These are phyloP conservation scores for Musa troglodytarum DNA, from an alignment of 176 grass and related monocot genomes.

Conservation along the genomic window DNA sequence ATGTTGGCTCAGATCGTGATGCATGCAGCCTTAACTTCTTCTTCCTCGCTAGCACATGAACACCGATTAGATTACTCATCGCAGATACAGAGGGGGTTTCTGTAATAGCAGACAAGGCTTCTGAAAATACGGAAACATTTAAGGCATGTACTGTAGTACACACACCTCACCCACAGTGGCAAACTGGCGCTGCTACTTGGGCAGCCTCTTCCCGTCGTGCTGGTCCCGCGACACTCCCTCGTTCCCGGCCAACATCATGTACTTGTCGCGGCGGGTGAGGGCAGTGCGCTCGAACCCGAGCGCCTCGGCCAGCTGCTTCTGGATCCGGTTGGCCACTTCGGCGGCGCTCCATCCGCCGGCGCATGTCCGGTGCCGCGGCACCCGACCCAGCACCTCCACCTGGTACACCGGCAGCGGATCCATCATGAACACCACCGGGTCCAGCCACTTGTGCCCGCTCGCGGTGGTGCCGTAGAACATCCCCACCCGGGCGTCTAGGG, in stretches of 20 bases:
- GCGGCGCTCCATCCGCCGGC: constrained; percentile 15
- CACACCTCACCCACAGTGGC: no score
- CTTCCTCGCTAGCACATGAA: no score
- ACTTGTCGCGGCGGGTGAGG: constrained; percentile 83
- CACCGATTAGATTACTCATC: no score
- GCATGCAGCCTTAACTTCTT: no score
- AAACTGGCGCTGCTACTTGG: neutral
- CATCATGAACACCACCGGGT: constrained; percentile 54
- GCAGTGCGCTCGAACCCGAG: constrained; percentile 59
- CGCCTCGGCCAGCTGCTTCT: constrained; percentile 44
- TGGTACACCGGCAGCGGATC: constrained; percentile 47
- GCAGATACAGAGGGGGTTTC: no score
- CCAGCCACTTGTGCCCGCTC: constrained; percentile 51
- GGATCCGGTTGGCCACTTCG: constrained; percentile 63
- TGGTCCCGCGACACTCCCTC: constrained; percentile 21
- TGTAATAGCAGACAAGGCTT: no score
- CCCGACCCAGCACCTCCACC: constrained; percentile 32
- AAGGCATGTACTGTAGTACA: no score
- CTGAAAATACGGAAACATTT: no score
- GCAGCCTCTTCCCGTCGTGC: neutral
- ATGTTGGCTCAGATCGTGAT: no score
- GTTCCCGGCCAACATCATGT: constrained; percentile 78
- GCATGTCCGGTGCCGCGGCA: neutral
- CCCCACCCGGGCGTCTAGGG: constrained; percentile 33
- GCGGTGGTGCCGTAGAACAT: constrained; percentile 87